phyloP scores from a whole-genome alignment of 2,329 filamentous ascomycete genomes.

The Xylogone sp. region DNA sequence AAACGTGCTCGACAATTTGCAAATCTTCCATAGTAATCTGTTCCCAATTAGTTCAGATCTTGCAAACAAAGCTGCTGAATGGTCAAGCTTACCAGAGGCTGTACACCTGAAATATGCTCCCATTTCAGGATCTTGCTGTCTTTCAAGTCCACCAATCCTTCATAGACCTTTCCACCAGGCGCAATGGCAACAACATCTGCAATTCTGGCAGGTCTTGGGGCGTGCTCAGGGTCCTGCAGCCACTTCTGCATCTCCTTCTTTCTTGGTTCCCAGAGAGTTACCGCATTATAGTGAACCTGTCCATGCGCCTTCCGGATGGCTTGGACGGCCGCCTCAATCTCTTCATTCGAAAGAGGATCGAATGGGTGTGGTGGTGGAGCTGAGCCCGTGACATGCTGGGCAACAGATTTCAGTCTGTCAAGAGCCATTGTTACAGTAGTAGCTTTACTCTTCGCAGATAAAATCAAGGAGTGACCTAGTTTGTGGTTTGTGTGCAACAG shows the following conservation, averaged over 20 bases:
- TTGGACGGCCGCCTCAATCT: conserved; percentile 69
- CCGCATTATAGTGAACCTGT: conserved; percentile 78
- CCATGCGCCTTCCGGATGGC: conserved; percentile 67
- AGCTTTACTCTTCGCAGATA: not conserved
- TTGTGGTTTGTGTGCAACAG: not conserved
- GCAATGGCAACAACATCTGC: conserved; percentile 84
- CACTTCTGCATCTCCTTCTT: conserved; percentile 81
- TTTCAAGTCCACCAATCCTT: conserved; percentile 74
- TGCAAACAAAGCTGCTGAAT: not conserved
- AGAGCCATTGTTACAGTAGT: conserved; percentile 47
- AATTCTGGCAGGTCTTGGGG: conserved; percentile 62
- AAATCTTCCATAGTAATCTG: conserved; percentile 91
- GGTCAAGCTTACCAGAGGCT: conserved; percentile 63
- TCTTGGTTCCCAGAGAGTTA: conserved; percentile 78
- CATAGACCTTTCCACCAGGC: conserved; percentile 73
- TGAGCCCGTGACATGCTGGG: conserved; percentile 56
- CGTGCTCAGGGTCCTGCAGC: conserved; percentile 61
- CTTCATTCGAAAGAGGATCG: conserved; percentile 68
- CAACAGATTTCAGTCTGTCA: conserved; percentile 60
- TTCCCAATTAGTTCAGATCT: conserved; percentile 8
- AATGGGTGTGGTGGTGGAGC: conserved; percentile 62
- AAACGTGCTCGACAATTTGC: conserved; percentile 71
- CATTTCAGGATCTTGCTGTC: conserved; percentile 66
- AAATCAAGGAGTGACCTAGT: not conserved
- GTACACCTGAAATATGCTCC: conserved; percentile 71